Percentiles rank a stretch among this genome's conserved stretches.
phyloP scores from a whole-genome alignment of 148 eudicot species.

The Rhododendron griersonianum region DNA sequence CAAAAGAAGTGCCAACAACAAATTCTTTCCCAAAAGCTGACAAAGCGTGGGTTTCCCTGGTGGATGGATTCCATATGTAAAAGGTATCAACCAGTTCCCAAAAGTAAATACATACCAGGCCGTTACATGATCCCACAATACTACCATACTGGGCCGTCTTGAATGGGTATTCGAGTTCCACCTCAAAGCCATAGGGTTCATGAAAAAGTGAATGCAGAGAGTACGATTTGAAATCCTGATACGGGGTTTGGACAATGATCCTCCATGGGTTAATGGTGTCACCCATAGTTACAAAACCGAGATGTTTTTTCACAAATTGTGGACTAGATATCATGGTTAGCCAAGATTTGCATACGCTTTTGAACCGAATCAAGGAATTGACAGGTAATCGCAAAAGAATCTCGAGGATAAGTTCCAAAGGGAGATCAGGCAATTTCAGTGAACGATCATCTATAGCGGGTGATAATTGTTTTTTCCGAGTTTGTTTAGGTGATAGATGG shows the following conservation, averaged over 20 bases:
- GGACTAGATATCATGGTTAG: background rate
- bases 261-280: background rate
- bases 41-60: background rate
- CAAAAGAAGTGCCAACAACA: background rate
- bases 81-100: background rate
- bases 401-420: background rate
- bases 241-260: background rate
- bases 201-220: background rate
- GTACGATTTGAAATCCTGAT: background rate
- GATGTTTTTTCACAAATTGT: constrained; percentile 5
- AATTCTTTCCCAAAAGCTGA: background rate
- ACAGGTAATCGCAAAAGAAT: background rate
- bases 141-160: background rate
- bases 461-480: background rate
- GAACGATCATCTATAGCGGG: background rate
- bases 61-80: background rate
- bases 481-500: background rate
- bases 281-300: background rate
- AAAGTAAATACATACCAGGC: background rate
- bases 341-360: constrained; percentile 6
- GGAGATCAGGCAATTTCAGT: background rate
- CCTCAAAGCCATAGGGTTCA: background rate
- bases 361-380: background rate
- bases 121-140: background rate
- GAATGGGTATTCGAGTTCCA: background rate